Percentiles rank a stretch among this genome's conserved stretches.
Evolutionary conservation across 2,329 filamentous ascomycete genomes (phyloP).

Genomic region (Cladosporium cucumerinum): DNA sequence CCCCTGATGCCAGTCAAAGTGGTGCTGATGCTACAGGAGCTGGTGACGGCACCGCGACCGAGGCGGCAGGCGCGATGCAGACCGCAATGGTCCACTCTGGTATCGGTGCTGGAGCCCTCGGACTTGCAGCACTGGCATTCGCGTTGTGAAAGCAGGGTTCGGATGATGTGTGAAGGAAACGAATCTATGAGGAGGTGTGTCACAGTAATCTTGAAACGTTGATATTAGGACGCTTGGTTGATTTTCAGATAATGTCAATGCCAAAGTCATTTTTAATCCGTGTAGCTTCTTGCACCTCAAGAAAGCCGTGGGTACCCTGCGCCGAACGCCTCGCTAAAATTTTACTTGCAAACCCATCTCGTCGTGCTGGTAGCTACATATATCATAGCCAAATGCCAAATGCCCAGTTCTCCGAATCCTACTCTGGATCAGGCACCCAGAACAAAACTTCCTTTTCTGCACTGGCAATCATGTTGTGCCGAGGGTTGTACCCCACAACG

Average conservation of each 20-base stretch:
- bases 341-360: background rate
- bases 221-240: background rate
- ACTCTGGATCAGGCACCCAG: conserved; percentile 47
- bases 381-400: background rate
- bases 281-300: background rate
- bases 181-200: background rate
- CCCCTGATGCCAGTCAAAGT: background rate
- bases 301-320: background rate
- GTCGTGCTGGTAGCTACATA: background rate
- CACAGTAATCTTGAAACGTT: background rate
- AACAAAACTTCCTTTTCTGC: conserved; percentile 72
- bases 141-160: background rate
- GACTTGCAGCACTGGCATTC: background rate
- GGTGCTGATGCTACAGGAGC: background rate
- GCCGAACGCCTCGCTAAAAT: conserved; percentile 15
- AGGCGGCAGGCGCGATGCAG: background rate
- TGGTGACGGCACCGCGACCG: background rate
- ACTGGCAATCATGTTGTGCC: conserved; percentile 86
- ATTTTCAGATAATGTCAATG: background rate
- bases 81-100: background rate
- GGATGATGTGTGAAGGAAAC: background rate
- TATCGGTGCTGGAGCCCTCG: background rate
- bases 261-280: background rate
- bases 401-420: background rate
- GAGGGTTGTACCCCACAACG: conserved; percentile 81